Percentiles rank a stretch among this genome's conserved stretches.
phyloP scores from a whole-genome alignment of 1,284 basidiomycete species.

The Earliella scabrosa region DNA sequence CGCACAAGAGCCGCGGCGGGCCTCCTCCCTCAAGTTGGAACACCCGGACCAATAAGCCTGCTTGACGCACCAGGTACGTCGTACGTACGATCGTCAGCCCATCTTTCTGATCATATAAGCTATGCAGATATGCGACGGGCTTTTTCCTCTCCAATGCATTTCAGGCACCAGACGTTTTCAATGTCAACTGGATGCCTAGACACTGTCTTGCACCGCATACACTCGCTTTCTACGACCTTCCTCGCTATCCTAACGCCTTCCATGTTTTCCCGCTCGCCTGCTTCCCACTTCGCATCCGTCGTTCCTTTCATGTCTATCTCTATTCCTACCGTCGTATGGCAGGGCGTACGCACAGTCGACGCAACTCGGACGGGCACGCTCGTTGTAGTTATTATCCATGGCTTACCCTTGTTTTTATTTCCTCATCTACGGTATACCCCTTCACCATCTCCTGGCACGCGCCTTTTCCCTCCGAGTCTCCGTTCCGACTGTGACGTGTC shows the following conservation, averaged over 20 bases:
- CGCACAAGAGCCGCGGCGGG: slow-evolving; percentile 35
- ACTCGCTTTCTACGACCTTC: neutral
- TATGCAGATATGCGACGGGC: no score
- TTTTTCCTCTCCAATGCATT: no score
- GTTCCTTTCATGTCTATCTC: neutral
- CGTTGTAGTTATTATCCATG: neutral
- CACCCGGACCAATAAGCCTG: slow-evolving; percentile 20
- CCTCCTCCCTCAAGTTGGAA: slow-evolving; percentile 70
- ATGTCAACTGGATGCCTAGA: neutral
- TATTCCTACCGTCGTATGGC: no score
- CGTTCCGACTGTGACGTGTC: neutral
- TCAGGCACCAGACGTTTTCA: no score
- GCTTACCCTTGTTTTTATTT: neutral
- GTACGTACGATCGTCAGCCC: no score
- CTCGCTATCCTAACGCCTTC: neutral
- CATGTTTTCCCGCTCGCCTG: neutral
- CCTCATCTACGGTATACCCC: neutral
- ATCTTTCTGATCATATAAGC: no score
- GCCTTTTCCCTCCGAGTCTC: neutral
- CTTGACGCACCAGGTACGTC: slow-evolving; percentile 7
- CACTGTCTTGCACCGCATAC: neutral
- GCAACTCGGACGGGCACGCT: neutral
- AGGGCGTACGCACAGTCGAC: neutral
- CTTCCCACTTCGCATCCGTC: neutral
- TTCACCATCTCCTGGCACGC: neutral